Evolutionary conservation across 768 basidiomycete species (phyloP).

Genomic region (Lactarius quietus): DNA sequence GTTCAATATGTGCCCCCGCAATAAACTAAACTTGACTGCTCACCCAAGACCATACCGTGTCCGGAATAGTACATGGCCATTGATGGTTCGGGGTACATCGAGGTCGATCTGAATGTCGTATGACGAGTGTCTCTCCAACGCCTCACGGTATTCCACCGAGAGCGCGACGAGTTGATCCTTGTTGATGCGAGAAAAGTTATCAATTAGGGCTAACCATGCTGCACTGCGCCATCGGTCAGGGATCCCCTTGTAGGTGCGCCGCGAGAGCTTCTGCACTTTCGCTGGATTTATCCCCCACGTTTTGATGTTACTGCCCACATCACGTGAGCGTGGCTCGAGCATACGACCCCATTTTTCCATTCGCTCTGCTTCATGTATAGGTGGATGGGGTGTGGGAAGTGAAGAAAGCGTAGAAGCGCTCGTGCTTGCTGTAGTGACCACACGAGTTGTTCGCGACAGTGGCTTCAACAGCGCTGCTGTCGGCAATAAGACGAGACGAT

Average conservation of each 20-base stretch:
- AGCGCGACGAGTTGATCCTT: conserved; percentile 44
- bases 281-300: conserved; percentile 64
- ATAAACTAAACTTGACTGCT: conserved; percentile 32
- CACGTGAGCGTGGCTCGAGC: conserved; percentile 65
- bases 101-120: conserved; percentile 98
- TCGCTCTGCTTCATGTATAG: conserved; percentile 64
- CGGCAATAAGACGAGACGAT: conserved; percentile 74
- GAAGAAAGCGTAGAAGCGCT: conserved; percentile 45
- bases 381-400: conserved; percentile 41
- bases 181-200: conserved; percentile 45
- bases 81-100: conserved; percentile 95
- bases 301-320: conserved; percentile 72
- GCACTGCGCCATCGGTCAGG: conserved; percentile 95
- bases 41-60: conserved; percentile 96
- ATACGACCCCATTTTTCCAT: conserved; percentile 94
- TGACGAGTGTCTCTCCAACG: conserved; percentile 72
- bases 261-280: conserved; percentile 66
- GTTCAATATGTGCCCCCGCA: neutral
- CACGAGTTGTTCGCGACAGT: conserved; percentile 40
- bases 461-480: conserved; percentile 59
- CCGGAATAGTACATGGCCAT: conserved; percentile 89
- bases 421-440: conserved; percentile 41
- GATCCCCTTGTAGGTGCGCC: conserved; percentile 89
- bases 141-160: conserved; percentile 52
- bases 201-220: conserved; percentile 84